Base-by-base conservation (phyloP, 805 yeast genomes). In the Saccharomycopsis sp. region DNA sequence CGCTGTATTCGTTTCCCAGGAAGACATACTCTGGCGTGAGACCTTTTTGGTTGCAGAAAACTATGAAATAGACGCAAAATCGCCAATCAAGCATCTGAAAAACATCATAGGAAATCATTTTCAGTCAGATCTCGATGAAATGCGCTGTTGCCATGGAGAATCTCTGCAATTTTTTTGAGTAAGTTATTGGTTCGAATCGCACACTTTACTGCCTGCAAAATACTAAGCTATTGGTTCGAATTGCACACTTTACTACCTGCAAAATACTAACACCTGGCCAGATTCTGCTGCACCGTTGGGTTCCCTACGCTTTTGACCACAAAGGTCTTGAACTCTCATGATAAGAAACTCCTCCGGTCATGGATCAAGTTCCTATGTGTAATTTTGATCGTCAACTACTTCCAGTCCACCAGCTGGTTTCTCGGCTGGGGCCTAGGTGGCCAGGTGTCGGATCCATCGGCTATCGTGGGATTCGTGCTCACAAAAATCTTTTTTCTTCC, bases 311-410 rank as follows among this genome's bases (percentile, higher is more conserved):
- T 60, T 14, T 22, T 56, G 14, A 52, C 63, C 14, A 23, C 56
- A 5, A 58, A 58, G 34, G 58, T 55, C 7, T 34, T 61, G 19
- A 52, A 52, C 15, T 42, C 50, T 12, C 52, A 58, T 34, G 63
- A 61, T 23, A 56, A 53, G 42, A 41, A 35, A 12, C 51, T 61
- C 5, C 56, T 61, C n/a, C 49, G 50, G 25, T 58, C 63, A 2
- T 61, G 62, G 62, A 57, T 61, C 2, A 61, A 61, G 22, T 44
- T 53, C 5, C 44, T 61, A 3, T 23, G 51, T 9, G 52, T 54
- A 8, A n/a, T 58, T 2, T 15, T 55, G 9, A 19, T 61, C 3
- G 20, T 58, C 50, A 53, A 44, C 12, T 44, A 44, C 22, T 44
- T 44, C 22, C 49, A 44, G 22, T 19, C 49, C 22, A 17, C 49